Evolutionary conservation across 768 basidiomycete species (phyloP).

Genomic region (Hygrocybe punicea): DNA sequence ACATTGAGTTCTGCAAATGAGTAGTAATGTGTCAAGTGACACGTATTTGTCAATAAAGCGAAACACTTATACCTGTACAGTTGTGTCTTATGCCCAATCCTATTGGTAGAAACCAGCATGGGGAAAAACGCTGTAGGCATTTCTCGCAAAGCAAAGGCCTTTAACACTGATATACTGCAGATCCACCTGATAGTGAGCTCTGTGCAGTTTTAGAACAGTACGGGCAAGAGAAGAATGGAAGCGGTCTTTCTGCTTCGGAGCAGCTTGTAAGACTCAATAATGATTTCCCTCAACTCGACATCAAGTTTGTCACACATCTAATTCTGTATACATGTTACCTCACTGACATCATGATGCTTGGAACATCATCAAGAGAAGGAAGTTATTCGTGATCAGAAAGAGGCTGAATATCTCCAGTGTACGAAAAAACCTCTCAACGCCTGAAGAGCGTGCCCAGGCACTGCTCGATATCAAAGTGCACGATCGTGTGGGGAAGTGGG

Average conservation of each 20-base stretch:
- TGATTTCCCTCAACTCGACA: not conserved
- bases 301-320: constrained; percentile 1
- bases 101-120: not conserved
- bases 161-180: no score
- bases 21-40: no score
- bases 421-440: not conserved
- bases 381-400: no score
- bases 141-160: constrained; percentile 4
- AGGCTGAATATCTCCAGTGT: not conserved
- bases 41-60: no score
- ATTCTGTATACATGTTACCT: not conserved
- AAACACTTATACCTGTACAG: no score
- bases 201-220: no score
- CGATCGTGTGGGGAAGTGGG: constrained; percentile 12
- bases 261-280: not conserved
- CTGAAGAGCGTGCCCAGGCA: not conserved
- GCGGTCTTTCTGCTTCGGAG: not conserved
- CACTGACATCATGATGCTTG: not conserved
- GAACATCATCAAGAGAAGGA: no score
- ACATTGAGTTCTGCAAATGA: no score
- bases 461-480: constrained; percentile 10
- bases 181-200: no score
- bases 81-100: not conserved
- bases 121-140: not conserved
- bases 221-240: no score